Percentiles rank a stretch among this genome's conserved stretches.
These are phyloP conservation scores for Agrostemma githago DNA, from an alignment of 148 eudicot genomes.

Conservation along the genomic window DNA sequence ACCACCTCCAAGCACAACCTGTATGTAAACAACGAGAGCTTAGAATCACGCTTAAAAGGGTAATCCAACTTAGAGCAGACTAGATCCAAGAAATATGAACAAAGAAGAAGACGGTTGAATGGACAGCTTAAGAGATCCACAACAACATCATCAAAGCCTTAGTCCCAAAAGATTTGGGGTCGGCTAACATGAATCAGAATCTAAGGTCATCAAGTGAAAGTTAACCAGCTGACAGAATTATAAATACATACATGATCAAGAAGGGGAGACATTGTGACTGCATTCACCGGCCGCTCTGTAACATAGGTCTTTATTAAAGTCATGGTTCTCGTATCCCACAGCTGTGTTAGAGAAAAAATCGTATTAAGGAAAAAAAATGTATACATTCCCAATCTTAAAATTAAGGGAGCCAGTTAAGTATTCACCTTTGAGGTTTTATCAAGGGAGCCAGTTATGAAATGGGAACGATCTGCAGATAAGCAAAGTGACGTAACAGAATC, in stretches of 20 bases:
- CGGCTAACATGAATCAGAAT: too few relatives aligned
- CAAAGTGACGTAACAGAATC: slow-evolving; percentile 68
- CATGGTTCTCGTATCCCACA: slow-evolving; percentile 83
- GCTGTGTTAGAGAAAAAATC: slow-evolving; percentile 36
- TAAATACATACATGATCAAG: slow-evolving; percentile 72
- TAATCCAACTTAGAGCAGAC: not conserved
- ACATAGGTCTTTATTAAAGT: slow-evolving; percentile 73
- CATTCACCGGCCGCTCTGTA: slow-evolving; percentile 87
- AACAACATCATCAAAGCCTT: too few relatives aligned
- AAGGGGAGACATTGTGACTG: slow-evolving; percentile 88
- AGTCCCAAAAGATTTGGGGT: too few relatives aligned
- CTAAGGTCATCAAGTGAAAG: not conserved
- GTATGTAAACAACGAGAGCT: slow-evolving; percentile 8
- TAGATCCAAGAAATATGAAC: not conserved
- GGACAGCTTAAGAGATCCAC: too few relatives aligned
- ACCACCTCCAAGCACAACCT: slow-evolving; percentile 99
- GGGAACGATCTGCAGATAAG: slow-evolving; percentile 75
- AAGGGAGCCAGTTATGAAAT: slow-evolving; percentile 79
- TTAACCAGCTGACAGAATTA: not conserved
- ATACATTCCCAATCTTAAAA: not conserved
- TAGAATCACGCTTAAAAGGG: not conserved
- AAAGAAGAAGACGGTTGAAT: not conserved
- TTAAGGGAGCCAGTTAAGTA: not conserved
- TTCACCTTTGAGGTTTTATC: slow-evolving; percentile 91
- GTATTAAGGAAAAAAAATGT: slow-evolving; percentile 2